Evolutionary conservation across 345 rosid genomes (phyloP).

Genomic region (Eucalyptus microcorys): DNA sequence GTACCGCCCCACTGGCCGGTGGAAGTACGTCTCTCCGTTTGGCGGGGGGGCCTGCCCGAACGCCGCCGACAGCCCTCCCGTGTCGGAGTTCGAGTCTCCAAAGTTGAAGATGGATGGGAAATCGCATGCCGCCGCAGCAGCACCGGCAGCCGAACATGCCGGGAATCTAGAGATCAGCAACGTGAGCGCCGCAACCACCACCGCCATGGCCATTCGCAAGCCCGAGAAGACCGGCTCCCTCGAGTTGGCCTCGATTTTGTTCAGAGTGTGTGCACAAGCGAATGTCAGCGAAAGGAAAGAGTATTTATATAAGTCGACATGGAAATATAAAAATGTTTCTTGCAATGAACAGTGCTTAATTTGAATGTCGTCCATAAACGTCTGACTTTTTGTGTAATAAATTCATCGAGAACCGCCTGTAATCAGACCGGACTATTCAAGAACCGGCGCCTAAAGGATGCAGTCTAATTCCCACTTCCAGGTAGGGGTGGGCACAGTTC

Average conservation of each 20-base stretch:
- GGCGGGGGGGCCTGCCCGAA: constrained; percentile 52
- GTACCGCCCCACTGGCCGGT: constrained; percentile 46
- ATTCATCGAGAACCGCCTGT: background rate
- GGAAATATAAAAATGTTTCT: background rate
- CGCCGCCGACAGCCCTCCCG: constrained; percentile 49
- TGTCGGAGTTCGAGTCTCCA: constrained; percentile 45
- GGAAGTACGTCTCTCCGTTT: constrained; percentile 49
- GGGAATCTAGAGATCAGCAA: background rate
- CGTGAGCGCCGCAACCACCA: background rate
- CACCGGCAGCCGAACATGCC: background rate
- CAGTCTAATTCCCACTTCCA: too few species aligned
- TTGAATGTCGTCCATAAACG: background rate
- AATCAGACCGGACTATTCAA: too few species aligned
- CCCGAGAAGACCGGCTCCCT: background rate
- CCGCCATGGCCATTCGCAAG: background rate
- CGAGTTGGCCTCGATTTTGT: background rate
- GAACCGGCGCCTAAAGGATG: too few species aligned
- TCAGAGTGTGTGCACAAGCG: background rate
- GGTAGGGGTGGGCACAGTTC: too few species aligned
- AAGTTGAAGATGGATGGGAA: constrained; percentile 37
- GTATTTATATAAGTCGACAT: background rate
- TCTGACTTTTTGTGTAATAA: background rate
- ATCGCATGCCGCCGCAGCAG: background rate
- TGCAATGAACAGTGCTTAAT: background rate
- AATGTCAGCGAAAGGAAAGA: background rate